These are phyloP conservation scores for Stachybotrys chlorohalonatus DNA, from an alignment of 2,329 filamentous ascomycete genomes.

Conservation along the genomic window DNA sequence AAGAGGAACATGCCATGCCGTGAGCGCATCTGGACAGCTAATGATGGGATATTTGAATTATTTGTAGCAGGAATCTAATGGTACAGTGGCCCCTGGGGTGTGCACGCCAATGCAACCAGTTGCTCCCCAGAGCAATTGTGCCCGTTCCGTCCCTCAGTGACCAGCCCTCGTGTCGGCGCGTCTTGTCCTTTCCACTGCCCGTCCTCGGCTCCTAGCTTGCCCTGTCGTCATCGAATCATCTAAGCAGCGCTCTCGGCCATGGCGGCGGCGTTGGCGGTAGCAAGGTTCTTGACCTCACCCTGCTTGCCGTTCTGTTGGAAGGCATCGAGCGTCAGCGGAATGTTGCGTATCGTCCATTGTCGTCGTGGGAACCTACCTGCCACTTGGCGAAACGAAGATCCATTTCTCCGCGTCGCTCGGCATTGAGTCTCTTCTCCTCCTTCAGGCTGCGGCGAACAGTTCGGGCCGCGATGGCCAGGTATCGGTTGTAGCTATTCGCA, in stretches of 20 bases:
- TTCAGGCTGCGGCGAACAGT: constrained; percentile 94
- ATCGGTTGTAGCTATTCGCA: constrained; percentile 89
- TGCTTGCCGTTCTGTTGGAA: constrained; percentile 82
- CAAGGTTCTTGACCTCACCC: constrained; percentile 71
- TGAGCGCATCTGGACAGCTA: constrained; percentile 5
- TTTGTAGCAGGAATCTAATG: constrained; percentile 22
- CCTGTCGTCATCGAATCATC: constrained; percentile 3
- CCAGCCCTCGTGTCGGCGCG: not conserved
- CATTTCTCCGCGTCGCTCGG: constrained; percentile 83
- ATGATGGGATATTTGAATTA: constrained; percentile 11
- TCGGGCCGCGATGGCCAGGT: constrained; percentile 90
- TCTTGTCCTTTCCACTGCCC: not conserved
- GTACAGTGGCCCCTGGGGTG: constrained; percentile 19
- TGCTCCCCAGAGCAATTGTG: constrained; percentile 10
- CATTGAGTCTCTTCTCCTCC: constrained; percentile 79
- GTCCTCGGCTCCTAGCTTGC: not conserved
- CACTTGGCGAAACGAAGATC: constrained; percentile 91
- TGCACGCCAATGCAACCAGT: constrained; percentile 9
- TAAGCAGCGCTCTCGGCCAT: constrained; percentile 28
- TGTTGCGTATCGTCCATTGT: constrained; percentile 2
- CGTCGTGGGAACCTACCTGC: constrained; percentile 52
- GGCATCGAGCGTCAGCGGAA: constrained; percentile 20
- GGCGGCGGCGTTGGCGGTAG: constrained; percentile 39
- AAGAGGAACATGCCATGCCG: too few relatives aligned
- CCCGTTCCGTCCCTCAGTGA: constrained; percentile 10